Base-by-base conservation (phyloP, 2,329 filamentous ascomycete genomes). In the Paecilomyces dactylethromorphus region DNA sequence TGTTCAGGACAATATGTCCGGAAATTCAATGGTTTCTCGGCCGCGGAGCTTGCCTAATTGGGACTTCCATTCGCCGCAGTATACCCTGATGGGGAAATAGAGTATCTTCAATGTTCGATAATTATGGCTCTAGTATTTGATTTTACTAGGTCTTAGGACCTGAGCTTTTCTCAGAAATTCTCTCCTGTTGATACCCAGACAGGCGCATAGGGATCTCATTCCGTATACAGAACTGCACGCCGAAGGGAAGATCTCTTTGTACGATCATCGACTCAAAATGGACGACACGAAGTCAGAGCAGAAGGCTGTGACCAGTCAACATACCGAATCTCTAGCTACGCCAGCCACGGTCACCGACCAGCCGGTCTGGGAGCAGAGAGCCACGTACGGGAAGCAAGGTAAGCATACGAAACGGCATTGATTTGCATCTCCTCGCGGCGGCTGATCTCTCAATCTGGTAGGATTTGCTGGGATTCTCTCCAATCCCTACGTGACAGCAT, bases 401-500 rank as follows among this genome's bases (percentile, higher is more conserved):
- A 39, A 13, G 33, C 10, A 39, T 15, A 13, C 13, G 4, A 39
- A 39, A n/a, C 5, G 11, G 33, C n/a, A n/a, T 13, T 15, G 13
- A 39, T 13, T 39, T 39, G 12, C n/a, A n/a, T 4, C 11, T 39
- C 12, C 33, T n/a, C 33, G 24, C 15, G 33, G 24, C 15, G 33
- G 33, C 33, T 39, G 4, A 39, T 39, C 33, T 3, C 24, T 39
- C 33, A 15, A 39, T 39, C 33, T 1, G 11, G 64, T 66, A 66
- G 71, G 78, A 0, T 72, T 80, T 61, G 64, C 62, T 21, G 78
- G 78, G 3, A 65, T 80, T 29, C 76, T 79, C 59, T 66, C 68
- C 12, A 78, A 75, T 54, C 67, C 67, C 53, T 80, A 79, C 68
- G 77, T 79, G 53, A 72, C 75, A 24, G 68, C 77, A 29, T 80